Evolutionary conservation across 129 eudicot genomes (phyloP).

Genomic region (Centella asiatica): DNA sequence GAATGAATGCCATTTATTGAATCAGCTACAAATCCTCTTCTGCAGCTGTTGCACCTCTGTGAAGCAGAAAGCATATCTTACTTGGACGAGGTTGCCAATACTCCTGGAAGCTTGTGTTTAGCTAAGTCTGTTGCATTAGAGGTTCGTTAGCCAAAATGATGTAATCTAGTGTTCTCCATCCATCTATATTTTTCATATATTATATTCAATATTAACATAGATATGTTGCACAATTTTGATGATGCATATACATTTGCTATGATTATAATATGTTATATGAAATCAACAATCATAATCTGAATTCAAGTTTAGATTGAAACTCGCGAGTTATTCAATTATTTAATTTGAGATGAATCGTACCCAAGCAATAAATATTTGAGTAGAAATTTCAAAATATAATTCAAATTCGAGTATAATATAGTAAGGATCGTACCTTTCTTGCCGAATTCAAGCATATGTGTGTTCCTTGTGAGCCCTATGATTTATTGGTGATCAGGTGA

Average conservation of each 20-base stretch:
- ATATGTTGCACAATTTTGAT: background rate
- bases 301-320: no score
- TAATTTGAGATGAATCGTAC: no score
- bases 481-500: no score
- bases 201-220: background rate
- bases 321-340: no score
- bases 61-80: slow-evolving; percentile 87
- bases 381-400: no score
- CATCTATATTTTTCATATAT: background rate
- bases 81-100: slow-evolving; percentile 89
- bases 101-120: slow-evolving; percentile 55
- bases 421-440: no score
- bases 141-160: slow-evolving; percentile 35
- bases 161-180: background rate
- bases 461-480: no score
- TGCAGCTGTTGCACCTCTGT: slow-evolving; percentile 90
- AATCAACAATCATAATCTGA: no score
- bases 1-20: slow-evolving; percentile 11
- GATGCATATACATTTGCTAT: background rate
- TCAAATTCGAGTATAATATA: no score
- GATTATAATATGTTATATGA: no score
- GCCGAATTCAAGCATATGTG: no score
- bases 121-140: slow-evolving; percentile 76
- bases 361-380: no score
- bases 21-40: slow-evolving; percentile 15